Conservation (phyloP, 352 stramenopile species). For the Globisporangium viniferum region DNA sequence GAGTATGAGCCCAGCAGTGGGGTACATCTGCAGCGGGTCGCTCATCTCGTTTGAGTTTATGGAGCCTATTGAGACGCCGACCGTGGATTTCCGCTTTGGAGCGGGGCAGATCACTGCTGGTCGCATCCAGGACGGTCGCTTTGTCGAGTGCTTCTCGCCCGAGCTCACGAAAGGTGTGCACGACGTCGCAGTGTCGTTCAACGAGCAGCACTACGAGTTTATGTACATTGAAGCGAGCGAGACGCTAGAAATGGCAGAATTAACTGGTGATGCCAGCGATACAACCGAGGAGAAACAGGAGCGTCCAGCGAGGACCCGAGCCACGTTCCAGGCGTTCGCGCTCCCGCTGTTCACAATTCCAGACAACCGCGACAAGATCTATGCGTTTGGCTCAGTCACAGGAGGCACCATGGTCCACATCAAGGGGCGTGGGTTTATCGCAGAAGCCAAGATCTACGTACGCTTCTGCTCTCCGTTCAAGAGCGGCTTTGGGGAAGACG, state of each 20-base stretch:
- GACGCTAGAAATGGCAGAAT: background rate
- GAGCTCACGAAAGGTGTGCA: constrained; percentile 43
- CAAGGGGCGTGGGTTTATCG: constrained; percentile 57
- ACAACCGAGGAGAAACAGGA: background rate
- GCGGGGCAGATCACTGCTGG: constrained; percentile 27
- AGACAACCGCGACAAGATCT: constrained; percentile 35
- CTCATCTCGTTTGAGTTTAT: constrained; percentile 66
- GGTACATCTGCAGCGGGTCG: constrained; percentile 62
- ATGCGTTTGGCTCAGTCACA: constrained; percentile 43
- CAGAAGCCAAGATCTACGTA: constrained; percentile 60
- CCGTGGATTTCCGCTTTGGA: constrained; percentile 63
- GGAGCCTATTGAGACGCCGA: constrained; percentile 50
- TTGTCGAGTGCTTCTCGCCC: constrained; percentile 66
- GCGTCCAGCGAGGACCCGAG: constrained; percentile 2
- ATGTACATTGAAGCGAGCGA: constrained; percentile 12
- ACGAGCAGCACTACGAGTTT: constrained; percentile 64
- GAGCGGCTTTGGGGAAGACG: constrained; percentile 27
- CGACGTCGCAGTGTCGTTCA: constrained; percentile 54
- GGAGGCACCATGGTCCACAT: constrained; percentile 50
- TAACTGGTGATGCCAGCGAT: background rate
- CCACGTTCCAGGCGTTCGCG: constrained; percentile 48
- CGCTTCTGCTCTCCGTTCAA: constrained; percentile 47
- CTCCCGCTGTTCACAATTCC: constrained; percentile 59
- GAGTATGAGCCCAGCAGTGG: constrained; percentile 45
- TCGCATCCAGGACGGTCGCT: constrained; percentile 32